Base-by-base conservation (phyloP, 2,329 filamentous ascomycete species). In the Arachnomyces sp. region DNA sequence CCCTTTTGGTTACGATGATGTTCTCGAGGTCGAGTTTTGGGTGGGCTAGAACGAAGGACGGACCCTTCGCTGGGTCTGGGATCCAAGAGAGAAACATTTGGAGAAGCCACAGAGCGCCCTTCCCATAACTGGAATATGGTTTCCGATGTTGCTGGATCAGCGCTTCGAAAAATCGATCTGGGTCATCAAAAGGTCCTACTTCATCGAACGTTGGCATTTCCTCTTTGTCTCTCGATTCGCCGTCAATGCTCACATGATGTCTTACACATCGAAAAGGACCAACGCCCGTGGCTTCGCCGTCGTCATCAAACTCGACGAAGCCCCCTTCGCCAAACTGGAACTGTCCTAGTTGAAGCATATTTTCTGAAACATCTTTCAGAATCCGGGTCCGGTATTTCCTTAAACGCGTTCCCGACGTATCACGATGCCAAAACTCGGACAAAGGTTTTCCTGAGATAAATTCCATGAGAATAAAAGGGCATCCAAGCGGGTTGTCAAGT, bases 1-100 rank as follows among this genome's bases (percentile, higher is more conserved):
- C 56, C 1, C 54, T 46, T 14, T 54, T 49, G 0, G 52, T 51
- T 0, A 62, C 56, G 8, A 60, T 43, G 35, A 62, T 44, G 34
- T 61, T 61, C 28, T 59, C 52, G 11, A 55, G 50, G 36, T 57
- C 50, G 31, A 53, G 54, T 25, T 59, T 51, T 1, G 56, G 52
- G 39, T 60, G 58, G 3, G 52, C 31, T 2, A 61, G 42, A 14
- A 56, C 50, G 31, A 56, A 55, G 21, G 21, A 25, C 5, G 21
- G 9, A 5, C 21, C 5, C 9, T 25, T 9, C 9, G 31, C 38
- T 5, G 36, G 42, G 12, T 48, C 42, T 11, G 48, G 42, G 12
- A 53, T 45, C 47, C 50, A 52, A 38, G 29, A 36, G 39, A 52
- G 42, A 4, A 50, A 34, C 30, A 44, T 35, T 5, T 31, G 41